Percentiles rank a stretch among this genome's conserved stretches.
These are phyloP conservation scores for Hemileia vastatrix DNA, from an alignment of 1,284 basidiomycete species.

Conservation along the genomic window DNA sequence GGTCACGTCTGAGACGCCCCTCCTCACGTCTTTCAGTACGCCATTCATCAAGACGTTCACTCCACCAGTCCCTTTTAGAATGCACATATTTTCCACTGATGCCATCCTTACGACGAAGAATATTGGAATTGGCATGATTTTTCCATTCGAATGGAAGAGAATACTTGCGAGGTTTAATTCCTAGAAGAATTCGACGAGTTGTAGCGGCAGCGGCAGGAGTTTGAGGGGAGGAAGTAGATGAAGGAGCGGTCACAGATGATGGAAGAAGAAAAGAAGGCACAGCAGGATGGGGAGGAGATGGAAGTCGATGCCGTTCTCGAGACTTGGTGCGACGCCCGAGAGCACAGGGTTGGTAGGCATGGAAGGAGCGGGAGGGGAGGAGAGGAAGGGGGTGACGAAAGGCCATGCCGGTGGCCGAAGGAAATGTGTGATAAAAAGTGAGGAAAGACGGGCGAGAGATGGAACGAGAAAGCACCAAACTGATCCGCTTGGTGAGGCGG, in stretches of 20 bases:
- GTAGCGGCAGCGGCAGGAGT: slow-evolving; percentile 3
- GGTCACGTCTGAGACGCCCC: background rate
- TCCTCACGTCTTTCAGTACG: slow-evolving; percentile 6
- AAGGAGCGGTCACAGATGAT: too few species aligned
- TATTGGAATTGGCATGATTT: slow-evolving; percentile 15
- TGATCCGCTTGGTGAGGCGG: too few species aligned
- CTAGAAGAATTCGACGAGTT: slow-evolving; percentile 17
- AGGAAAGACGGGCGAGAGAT: too few species aligned
- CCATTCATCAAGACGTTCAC: slow-evolving; percentile 8
- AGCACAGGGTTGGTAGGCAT: too few species aligned
- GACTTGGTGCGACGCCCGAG: too few species aligned
- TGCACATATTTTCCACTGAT: slow-evolving; percentile 21
- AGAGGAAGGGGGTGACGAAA: too few species aligned
- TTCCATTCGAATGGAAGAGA: slow-evolving; percentile 20
- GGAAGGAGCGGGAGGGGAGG: too few species aligned
- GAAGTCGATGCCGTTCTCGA: slow-evolving; percentile 10
- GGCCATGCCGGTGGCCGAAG: too few species aligned
- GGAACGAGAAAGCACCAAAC: too few species aligned
- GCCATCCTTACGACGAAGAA: slow-evolving; percentile 15
- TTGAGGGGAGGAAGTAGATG: too few species aligned
- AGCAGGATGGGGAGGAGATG: slow-evolving; percentile 19
- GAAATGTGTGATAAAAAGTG: too few species aligned
- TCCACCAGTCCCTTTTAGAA: slow-evolving; percentile 20
- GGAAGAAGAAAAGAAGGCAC: slow-evolving; percentile 18
- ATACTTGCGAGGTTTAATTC: slow-evolving; percentile 15